Evolutionary conservation across 2,329 filamentous ascomycete genomes (phyloP), one percentile per base, ranked within the genome.

Genomic region (Curvularia lunata): DNA sequence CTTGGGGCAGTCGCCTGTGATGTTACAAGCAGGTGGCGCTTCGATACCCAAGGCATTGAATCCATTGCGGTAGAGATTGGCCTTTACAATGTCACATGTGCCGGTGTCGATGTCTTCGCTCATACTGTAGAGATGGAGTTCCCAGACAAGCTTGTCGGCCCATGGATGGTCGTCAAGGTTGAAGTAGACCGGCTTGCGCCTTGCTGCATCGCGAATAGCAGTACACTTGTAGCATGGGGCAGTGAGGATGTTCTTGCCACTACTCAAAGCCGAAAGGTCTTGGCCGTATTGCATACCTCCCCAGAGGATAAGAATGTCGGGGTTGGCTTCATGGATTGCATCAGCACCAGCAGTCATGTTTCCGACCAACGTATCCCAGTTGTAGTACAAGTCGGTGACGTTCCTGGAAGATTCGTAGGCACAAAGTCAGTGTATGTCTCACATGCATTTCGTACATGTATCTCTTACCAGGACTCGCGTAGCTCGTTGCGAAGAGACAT

Each of bases 401-500:
- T 73, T 73, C 59, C n/a, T n/a, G n/a, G n/a, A n/a, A n/a, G n/a
- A n/a, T n/a, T n/a, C n/a, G n/a, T n/a, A n/a, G n/a, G n/a, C n/a
- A n/a, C n/a, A n/a, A n/a, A n/a, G n/a, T n/a, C n/a, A n/a, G n/a
- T n/a, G n/a, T n/a, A n/a, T n/a, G n/a, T n/a, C n/a, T n/a, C n/a
- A n/a, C n/a, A n/a, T n/a, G n/a, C n/a, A n/a, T n/a, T n/a, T n/a
- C n/a, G n/a, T n/a, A n/a, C n/a, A n/a, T n/a, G n/a, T n/a, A n/a
- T n/a, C n/a, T n/a, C n/a, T n/a, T n/a, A n/a, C n/a, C 64, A 69
- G 4, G 68, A 71, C 19, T 72, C 69, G 62, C 71, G 70, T 80
- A 86, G 76, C 75, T 87, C 85, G 74, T 87, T 87, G 65, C 85
- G 83, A 42, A 87, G 78, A 7, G 80, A 81, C 76, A 86, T 80